phyloP scores from a whole-genome alignment of 2,329 filamentous ascomycete species.

The Chrysoporthe deuterocubensis region DNA sequence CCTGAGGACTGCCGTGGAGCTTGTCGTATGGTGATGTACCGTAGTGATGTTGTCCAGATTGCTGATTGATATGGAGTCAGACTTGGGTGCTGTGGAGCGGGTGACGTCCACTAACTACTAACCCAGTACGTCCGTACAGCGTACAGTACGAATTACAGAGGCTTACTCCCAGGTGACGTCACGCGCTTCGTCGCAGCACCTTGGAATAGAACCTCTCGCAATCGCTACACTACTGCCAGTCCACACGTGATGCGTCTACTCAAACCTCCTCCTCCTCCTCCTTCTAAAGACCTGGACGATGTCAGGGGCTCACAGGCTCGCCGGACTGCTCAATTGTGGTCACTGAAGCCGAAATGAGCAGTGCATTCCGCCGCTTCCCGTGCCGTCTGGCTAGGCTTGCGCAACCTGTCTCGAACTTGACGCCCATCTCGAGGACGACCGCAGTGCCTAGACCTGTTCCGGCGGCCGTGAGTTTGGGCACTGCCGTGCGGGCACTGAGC shows the following conservation, averaged over 20 bases:
- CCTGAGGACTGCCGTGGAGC: not conserved
- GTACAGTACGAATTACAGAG: not conserved
- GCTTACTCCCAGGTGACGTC: slow-evolving; percentile 4
- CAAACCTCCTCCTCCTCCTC: not conserved
- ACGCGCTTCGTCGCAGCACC: not conserved
- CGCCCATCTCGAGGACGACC: not conserved
- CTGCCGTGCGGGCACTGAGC: slow-evolving; percentile 12
- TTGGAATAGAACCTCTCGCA: not conserved
- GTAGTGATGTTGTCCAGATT: not conserved
- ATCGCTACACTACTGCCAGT: not conserved
- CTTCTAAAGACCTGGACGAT: not conserved
- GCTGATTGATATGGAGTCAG: not conserved
- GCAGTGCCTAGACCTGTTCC: not conserved
- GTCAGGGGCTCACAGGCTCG: not conserved
- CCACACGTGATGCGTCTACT: not conserved
- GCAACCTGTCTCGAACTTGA: slow-evolving; percentile 6
- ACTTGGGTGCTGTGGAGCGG: not conserved
- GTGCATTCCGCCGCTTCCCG: slow-evolving; percentile 31
- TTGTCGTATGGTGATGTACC: not conserved
- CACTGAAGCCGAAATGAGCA: slow-evolving; percentile 30
- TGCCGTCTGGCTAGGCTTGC: slow-evolving; percentile 30
- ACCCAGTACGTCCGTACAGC: not conserved
- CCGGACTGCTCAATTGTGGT: slow-evolving; percentile 6
- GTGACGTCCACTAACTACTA: slow-evolving; percentile 3
- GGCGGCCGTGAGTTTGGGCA: not conserved